Conservation (phyloP, 169 alveolate species). For the Babesia bigemina region DNA sequence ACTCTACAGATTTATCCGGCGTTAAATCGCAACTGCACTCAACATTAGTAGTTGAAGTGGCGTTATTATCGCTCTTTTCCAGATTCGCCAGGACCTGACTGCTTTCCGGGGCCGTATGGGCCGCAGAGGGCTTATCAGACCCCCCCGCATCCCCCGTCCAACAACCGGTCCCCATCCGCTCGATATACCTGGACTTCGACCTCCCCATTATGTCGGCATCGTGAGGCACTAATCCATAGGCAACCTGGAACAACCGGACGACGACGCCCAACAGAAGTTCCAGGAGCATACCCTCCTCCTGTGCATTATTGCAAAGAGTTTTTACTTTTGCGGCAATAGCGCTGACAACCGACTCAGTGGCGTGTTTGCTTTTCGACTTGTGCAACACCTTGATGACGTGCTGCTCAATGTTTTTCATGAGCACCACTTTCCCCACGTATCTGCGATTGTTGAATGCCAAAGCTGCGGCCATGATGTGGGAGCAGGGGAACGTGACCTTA, state of each 20-base stretch:
- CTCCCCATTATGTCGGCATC: background rate
- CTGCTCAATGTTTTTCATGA: constrained; percentile 15
- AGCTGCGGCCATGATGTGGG: constrained; percentile 50
- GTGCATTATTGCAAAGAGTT: background rate
- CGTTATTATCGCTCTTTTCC: background rate
- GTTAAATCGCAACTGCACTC: background rate
- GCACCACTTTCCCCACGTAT: constrained; percentile 27
- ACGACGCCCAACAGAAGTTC: constrained; percentile 23
- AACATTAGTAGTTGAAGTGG: background rate
- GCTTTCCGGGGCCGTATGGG: background rate
- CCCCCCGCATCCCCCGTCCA: background rate
- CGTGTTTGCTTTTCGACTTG: background rate
- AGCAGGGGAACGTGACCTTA: constrained; percentile 14
- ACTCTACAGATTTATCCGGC: background rate
- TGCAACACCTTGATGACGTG: background rate
- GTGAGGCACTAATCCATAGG: background rate
- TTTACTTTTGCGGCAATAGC: background rate
- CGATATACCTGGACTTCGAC: background rate
- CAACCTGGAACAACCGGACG: constrained; percentile 7
- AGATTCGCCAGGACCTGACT: background rate
- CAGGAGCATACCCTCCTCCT: background rate
- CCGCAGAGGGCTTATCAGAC: background rate
- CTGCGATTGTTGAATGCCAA: background rate
- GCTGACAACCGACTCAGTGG: background rate
- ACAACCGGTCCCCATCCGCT: background rate